Base-by-base conservation (phyloP, 139 green algal species). In the Chlorella sp. region DNA sequence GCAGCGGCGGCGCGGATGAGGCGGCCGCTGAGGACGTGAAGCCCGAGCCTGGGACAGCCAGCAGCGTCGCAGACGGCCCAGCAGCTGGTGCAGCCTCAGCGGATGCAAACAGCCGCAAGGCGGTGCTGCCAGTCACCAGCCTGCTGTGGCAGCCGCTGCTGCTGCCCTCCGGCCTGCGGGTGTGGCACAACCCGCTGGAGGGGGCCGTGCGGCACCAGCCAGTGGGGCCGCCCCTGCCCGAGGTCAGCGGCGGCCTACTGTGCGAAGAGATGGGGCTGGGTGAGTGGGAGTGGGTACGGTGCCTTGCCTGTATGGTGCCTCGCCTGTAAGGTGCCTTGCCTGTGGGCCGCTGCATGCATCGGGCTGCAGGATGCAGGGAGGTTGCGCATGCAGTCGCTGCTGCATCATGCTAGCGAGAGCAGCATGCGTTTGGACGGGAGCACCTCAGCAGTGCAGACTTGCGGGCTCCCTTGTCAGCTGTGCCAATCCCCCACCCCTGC, bases 211-310 rank as follows among this genome's bases (percentile, higher is more conserved):
- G 76, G 26, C 46, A 17, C 13, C 1, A 56, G 72, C 72, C 75
- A 0, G 58, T 78, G 58, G 26, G 28, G 70, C 69, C 81, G 54
- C 70, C 72, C 22, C 54, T 80, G n/a, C 46, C 74, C 9, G 38
- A 89, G 82, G 88, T 88, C 56, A 32, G 68, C 19, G 86, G 86
- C 36, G 89, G 90, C 24, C 54, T 90, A 19, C 81, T 85, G 54
- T 83, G 54, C 48, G 88, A 92, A 46, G 85, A 92, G 82, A 93
- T 94, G 93, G 94, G 92, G 36, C 82, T 96, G 36, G 89, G 89
- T 24, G 40, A 70, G 81, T 41, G 14, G 19, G 1, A 9, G 46
- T 3, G 3, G 0, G 2, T n/a, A n/a, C n/a, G n/a, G n/a, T n/a
- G n/a, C n/a, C n/a, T n/a, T n/a, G n/a, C n/a, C n/a, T n/a, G n/a